Conservation (phyloP, 805 yeast species). For the Lipomyces japonicus region DNA sequence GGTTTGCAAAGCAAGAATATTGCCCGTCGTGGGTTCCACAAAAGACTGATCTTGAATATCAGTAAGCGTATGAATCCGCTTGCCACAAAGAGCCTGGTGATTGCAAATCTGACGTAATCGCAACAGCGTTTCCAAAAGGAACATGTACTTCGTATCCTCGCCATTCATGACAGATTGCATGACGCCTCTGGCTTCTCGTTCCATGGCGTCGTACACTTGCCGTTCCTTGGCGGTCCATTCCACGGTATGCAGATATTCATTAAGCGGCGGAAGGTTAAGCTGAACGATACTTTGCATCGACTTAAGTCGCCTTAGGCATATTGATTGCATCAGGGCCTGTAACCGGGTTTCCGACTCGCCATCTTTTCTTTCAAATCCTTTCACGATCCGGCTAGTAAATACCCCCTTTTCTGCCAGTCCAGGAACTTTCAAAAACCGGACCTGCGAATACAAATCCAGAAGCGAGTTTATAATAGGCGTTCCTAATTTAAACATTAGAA, state of each 20-base stretch:
- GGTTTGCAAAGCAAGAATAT: constrained; percentile 16
- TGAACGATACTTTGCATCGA: constrained; percentile 17
- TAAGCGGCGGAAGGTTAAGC: constrained; percentile 17
- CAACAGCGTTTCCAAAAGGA: constrained; percentile 65
- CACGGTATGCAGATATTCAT: constrained; percentile 16
- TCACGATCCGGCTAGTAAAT: constrained; percentile 7
- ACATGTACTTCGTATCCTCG: constrained; percentile 41
- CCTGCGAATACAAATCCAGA: constrained; percentile 49
- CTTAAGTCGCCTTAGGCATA: constrained; percentile 19
- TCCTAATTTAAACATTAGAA: neutral
- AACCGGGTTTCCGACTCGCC: constrained; percentile 20
- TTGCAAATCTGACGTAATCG: constrained; percentile 85
- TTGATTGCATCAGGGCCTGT: constrained; percentile 20
- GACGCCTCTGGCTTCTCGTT: constrained; percentile 12
- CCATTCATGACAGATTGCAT: constrained; percentile 1
- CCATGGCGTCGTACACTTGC: constrained; percentile 20
- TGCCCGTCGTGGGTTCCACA: constrained; percentile 13
- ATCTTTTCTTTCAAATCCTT: constrained; percentile 5
- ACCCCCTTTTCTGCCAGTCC: constrained; percentile 6
- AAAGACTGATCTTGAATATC: constrained; percentile 5
- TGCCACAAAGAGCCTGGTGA: constrained; percentile 41
- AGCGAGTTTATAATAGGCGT: constrained; percentile 58
- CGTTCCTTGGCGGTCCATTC: constrained; percentile 20
- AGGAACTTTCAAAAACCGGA: constrained; percentile 32
- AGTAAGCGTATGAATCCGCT: constrained; percentile 3